Conservation (phyloP, 257 asterid genomes). For the Rehmannia glutinosa region DNA sequence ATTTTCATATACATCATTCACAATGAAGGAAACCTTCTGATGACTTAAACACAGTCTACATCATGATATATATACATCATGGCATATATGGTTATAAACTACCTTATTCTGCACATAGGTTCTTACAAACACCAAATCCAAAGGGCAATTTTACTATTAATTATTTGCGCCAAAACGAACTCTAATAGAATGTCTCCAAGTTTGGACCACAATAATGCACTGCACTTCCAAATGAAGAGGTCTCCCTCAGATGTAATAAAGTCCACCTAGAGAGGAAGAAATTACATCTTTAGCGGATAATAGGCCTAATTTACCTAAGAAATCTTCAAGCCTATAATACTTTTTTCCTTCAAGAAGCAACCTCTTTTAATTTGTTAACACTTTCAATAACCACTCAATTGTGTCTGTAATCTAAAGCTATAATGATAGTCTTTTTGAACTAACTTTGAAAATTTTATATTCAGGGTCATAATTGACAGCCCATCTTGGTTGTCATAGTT, state of each 20-base stretch:
- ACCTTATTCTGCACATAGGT: not conserved
- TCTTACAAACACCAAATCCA: conserved; percentile 1
- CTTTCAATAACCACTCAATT: not conserved
- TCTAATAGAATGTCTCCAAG: not conserved
- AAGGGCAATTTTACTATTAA: not conserved
- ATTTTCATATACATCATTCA: not conserved
- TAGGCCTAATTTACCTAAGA: not conserved
- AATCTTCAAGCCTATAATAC: not conserved
- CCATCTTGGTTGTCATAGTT: not conserved
- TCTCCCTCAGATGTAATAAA: too few relatives aligned
- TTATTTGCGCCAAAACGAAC: not conserved
- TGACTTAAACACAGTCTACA: not conserved
- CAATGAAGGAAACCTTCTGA: not conserved
- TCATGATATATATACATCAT: not conserved
- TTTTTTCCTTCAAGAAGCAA: not conserved
- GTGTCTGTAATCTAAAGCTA: not conserved
- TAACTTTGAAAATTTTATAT: not conserved
- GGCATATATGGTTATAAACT: not conserved
- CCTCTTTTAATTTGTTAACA: not conserved
- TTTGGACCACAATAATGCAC: not conserved
- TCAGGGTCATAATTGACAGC: not conserved
- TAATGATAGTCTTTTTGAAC: not conserved
- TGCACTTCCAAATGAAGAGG: too few relatives aligned
- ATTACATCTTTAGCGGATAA: not conserved
- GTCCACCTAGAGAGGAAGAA: not conserved